Base-by-base conservation (phyloP, 805 yeast genomes). In the Candida germanica region DNA sequence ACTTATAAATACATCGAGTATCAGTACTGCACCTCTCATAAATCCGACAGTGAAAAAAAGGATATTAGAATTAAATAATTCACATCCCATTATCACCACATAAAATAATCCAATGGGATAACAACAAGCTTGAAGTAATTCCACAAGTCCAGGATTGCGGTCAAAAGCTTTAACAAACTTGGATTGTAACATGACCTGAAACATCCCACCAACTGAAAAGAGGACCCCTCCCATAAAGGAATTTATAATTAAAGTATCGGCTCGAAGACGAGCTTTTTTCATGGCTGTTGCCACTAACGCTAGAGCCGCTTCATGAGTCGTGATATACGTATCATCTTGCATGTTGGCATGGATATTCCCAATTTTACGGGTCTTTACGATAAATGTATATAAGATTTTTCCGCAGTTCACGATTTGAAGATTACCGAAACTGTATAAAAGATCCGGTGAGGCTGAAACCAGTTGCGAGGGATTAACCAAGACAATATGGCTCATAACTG, bases 231-330 rank as follows among this genome's bases (percentile, higher is more conserved):
- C 94, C 42, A 82, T 61, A 4, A 83, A 54, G 0, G 88, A 77
- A 52, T 83, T 83, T 14, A 83, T 49, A 0, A 77, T 45, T n/a
- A 85, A 53, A 1, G 80, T 69, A 39, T 79, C 81, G 4, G 78
- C 46, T 44, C 77, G 70, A 19, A 83, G 68, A 56, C 94, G 69
- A 3, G 89, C 74, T 51, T 85, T 85, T 57, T 85, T 85, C 93
- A 84, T 84, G 2, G 87, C 70, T 0, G 93, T 85, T 6, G 94
- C 94, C 13, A 84, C 91, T 26, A 83, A 82, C 0, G 94, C 93
- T 33, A 85, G 58, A 0, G 93, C 93, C 2, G 91, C 80, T 49
- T 85, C 94, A 59, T 84, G 80, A 5, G 91, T 85, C 3, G 87
- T 77, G 33, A 83, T 69, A 49, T 83, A 85, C 26, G 29, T 28